Base-by-base conservation (phyloP, 2,329 filamentous ascomycete genomes). In the Zasmidium angulare region DNA sequence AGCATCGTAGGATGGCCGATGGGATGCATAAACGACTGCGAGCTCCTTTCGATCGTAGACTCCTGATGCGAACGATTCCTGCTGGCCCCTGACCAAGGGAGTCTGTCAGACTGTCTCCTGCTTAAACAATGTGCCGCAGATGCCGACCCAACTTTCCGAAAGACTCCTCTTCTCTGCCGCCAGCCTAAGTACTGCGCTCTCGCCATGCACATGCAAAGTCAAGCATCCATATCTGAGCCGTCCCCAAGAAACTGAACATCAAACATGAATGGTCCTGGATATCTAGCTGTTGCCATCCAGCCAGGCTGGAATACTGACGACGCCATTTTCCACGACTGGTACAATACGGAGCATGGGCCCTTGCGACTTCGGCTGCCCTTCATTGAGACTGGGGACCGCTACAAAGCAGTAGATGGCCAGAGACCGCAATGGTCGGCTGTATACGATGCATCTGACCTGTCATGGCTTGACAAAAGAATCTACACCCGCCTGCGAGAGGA, bases 291-390 rank as follows among this genome's bases (percentile, higher is more conserved):
- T 67, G 92, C 90, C 17, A 96, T 96, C 88, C 87, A 93, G 76
- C 90, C 91, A 68, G 82, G 84, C 73, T 80, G 84, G 58, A 82
- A 82, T 66, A 81, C 91, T 68, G 80, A 87, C 56, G 76, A 82
- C 50, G 80, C 84, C 63, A 86, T 90, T 69, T 96, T 96, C 77
- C 89, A 96, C 75, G 90, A 96, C 73, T 93, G 90, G 90, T 96
- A 96, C 80, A 93, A 96, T 79, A 95, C 92, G 75, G 91, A 96
- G 78, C 91, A 96, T 77, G 91, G 91, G 55, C 91, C 91, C 19
- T 85, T 87, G 17, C 88, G 91, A 50, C 83, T 96, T 6, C 88
- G 90, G 51, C 78, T 96, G 14, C 85, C 89, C 2, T 86, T 89
- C 68, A 86, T 93, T 71, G 73, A 78, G 66, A 95, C 91, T 73